Evolutionary conservation across 2,329 filamentous ascomycete genomes (phyloP).

Genomic region (Graphilbum fragrans): DNA sequence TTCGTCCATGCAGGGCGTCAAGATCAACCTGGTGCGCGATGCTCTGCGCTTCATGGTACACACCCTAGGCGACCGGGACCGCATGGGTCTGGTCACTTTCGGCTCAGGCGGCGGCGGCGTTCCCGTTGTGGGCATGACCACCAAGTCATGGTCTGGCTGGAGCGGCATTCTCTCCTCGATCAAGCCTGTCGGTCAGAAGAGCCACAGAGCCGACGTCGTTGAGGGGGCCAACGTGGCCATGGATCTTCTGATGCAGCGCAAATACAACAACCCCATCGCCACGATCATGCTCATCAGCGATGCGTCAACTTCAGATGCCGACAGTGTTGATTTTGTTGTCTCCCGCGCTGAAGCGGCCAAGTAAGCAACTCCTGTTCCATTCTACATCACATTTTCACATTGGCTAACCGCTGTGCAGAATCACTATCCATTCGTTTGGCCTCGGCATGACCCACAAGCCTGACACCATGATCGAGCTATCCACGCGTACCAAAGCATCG

Average conservation of each 20-base stretch:
- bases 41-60: constrained; percentile 85
- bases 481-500: constrained; percentile 86
- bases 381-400: neutral
- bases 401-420: constrained; percentile 34
- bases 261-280: constrained; percentile 88
- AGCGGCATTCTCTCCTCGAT: constrained; percentile 74
- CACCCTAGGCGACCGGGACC: constrained; percentile 80
- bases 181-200: constrained; percentile 91
- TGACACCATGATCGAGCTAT: constrained; percentile 96
- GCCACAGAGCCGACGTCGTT: constrained; percentile 87
- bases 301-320: constrained; percentile 83
- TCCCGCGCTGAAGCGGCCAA: constrained; percentile 95
- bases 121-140: constrained; percentile 95
- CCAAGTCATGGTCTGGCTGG: constrained; percentile 90
- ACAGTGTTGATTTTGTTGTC: constrained; percentile 95
- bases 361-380: constrained; percentile 34
- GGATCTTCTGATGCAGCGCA: constrained; percentile 96
- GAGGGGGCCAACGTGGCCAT: constrained; percentile 97
- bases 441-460: constrained; percentile 95
- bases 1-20: constrained; percentile 98
- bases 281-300: constrained; percentile 96
- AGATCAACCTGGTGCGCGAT: constrained; percentile 88
- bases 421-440: constrained; percentile 92
- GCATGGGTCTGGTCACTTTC: constrained; percentile 95
- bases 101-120: constrained; percentile 89